Conservation (phyloP, 805 yeast species). For the Suhomyces vadensis region DNA sequence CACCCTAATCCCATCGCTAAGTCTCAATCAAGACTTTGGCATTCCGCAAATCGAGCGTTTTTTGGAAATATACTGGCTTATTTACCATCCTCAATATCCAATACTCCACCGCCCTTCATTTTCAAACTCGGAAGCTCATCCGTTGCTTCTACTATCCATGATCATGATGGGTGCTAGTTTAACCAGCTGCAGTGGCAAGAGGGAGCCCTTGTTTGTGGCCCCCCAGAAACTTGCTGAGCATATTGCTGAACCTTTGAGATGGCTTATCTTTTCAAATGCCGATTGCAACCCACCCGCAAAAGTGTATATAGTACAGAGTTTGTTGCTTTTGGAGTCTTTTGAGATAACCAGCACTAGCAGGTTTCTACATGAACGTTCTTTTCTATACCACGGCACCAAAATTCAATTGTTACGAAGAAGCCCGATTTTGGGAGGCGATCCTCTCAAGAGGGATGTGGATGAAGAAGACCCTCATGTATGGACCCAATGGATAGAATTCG, state of each 20-base stretch:
- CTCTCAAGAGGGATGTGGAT: conserved; percentile 29
- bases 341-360: conserved; percentile 12
- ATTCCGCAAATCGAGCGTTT: conserved; percentile 11
- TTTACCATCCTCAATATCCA: conserved; percentile 14
- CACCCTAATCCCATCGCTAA: conserved; percentile 8
- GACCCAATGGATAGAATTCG: conserved; percentile 40
- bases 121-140: conserved; percentile 10
- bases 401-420: conserved; percentile 26
- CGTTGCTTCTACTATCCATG: conserved; percentile 13
- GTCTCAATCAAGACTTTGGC: conserved; percentile 9
- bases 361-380: conserved; percentile 13
- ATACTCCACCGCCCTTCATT: conserved; percentile 15
- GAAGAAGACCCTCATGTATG: conserved; percentile 22
- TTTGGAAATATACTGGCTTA: conserved; percentile 12
- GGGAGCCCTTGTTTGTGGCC: conserved; percentile 7
- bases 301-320: conserved; percentile 13
- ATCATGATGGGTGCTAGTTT: conserved; percentile 14
- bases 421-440: conserved; percentile 43
- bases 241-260: conserved; percentile 15
- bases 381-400: conserved; percentile 17
- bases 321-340: conserved; percentile 12
- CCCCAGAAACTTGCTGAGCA: conserved; percentile 11
- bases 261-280: conserved; percentile 12
- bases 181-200: conserved; percentile 5
- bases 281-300: conserved; percentile 16